phyloP scores from a whole-genome alignment of 805 yeast species.

The Cyberlindnera amylophila region DNA sequence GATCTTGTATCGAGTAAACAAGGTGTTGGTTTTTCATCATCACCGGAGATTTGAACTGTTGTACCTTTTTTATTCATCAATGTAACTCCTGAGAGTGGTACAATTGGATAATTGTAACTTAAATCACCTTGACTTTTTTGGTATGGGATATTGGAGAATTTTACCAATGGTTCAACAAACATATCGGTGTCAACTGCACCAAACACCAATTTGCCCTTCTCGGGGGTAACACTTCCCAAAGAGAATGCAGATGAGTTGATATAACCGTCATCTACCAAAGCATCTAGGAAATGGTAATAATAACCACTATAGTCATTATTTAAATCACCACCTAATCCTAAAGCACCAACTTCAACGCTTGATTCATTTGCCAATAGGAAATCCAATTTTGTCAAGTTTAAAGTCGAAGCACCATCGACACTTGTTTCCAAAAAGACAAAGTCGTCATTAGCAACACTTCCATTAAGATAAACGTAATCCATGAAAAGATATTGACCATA shows the following conservation, averaged over 20 bases:
- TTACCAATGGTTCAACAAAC: slow-evolving; percentile 43
- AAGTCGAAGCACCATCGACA: slow-evolving; percentile 1
- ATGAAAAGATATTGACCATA: slow-evolving; percentile 7
- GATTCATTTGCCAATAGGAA: slow-evolving; percentile 39
- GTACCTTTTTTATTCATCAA: slow-evolving; percentile 40
- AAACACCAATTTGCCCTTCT: slow-evolving; percentile 39
- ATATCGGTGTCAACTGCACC: slow-evolving; percentile 55
- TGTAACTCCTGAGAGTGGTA: slow-evolving; percentile 44
- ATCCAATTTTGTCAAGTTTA: slow-evolving; percentile 24
- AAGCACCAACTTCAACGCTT: slow-evolving; percentile 36
- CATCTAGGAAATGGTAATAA: slow-evolving; percentile 29
- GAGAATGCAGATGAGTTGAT: slow-evolving; percentile 43
- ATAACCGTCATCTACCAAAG: slow-evolving; percentile 28
- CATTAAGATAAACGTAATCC: slow-evolving; percentile 20
- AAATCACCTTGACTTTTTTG: slow-evolving; percentile 17
- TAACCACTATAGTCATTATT: not conserved
- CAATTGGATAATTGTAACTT: slow-evolving; percentile 38
- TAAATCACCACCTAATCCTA: slow-evolving; percentile 41
- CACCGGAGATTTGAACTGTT: slow-evolving; percentile 2
- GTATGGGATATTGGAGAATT: slow-evolving; percentile 48
- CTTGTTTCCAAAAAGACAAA: slow-evolving; percentile 2
- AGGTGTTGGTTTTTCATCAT: slow-evolving; percentile 30
- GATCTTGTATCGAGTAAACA: slow-evolving; percentile 58
- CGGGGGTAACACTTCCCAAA: slow-evolving; percentile 28
- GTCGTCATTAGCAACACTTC: slow-evolving; percentile 17